Base-by-base conservation (phyloP, 345 rosid genomes). In the Ceriops zippeliana region DNA sequence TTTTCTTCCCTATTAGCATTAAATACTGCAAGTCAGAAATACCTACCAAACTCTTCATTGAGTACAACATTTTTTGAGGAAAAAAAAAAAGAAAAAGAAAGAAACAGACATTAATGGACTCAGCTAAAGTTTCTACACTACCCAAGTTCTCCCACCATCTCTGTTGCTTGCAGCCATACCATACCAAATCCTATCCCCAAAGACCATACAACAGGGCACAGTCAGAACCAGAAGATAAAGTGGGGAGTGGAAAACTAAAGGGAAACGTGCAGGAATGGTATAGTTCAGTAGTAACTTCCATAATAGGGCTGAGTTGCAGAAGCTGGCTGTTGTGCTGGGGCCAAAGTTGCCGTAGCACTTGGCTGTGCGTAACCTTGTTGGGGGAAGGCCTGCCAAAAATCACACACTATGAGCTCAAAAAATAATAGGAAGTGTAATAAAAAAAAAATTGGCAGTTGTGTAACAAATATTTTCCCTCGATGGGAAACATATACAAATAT, bases 321-420 rank as follows among this genome's bases (percentile, higher is more conserved):
- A 8, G 86, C 82, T 2, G 88, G 79, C 72, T 81, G 90, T 75
- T 84, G 93, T 0, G 78, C 75, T 3, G 90, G 86, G 7, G 85
- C 73, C 73, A 82, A 57, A 2, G 82, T 62, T 11, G 86, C 74
- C 1, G 79, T 80, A 21, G 82, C 87, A 17, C 85, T 47, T 6
- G 91, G 96, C 59, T 89, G 90, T 0, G 76, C 92, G 7, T 87
- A 86, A 61, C 82, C 81, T 62, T 89, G 97, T 57, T 88, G 84
- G 15, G 89, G 86, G 62, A 78, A 79, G 30, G 81, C 69, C 71
- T 71, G 75, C 80, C 70, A 76, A 72, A 52, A 71, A 31, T 16
- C 21, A 62, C 28, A 42, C 16, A 67, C 57, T 20, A 75, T 71
- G 47, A 82, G 64, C 61, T 31, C 42, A 58, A 5, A 22, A 67